Conservation (phyloP, 768 basidiomycete species). For the Cantharellus anzutake region DNA sequence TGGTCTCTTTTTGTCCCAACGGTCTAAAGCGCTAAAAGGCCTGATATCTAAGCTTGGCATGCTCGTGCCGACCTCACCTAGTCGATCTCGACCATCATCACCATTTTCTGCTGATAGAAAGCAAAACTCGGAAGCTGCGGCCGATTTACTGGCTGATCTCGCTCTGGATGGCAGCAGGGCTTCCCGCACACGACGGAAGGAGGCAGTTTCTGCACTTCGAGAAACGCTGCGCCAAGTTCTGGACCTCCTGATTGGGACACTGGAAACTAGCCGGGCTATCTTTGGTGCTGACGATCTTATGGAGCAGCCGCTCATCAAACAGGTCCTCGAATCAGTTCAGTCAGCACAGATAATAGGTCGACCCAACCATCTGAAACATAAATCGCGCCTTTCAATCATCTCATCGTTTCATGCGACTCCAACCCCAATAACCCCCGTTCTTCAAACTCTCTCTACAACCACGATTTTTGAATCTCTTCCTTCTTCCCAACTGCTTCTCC, state of each 20-base stretch:
- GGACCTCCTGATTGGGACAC: conserved; percentile 37
- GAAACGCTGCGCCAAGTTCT: conserved; percentile 33
- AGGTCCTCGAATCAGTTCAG: conserved; percentile 44
- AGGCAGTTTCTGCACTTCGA: conserved; percentile 31
- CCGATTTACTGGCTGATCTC: conserved; percentile 33
- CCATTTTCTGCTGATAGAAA: conserved; percentile 5
- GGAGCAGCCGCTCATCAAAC: conserved; percentile 29
- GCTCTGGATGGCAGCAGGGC: conserved; percentile 18
- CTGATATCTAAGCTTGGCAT: background rate
- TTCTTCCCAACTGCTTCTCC: conserved; percentile 57
- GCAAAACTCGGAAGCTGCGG: conserved; percentile 3
- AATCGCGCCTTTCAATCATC: conserved; percentile 19
- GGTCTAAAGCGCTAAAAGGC: background rate
- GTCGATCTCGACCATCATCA: background rate
- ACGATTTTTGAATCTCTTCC: conserved; percentile 51
- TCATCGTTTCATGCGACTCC: conserved; percentile 12
- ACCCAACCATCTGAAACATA: background rate
- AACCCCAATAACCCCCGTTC: conserved; percentile 21
- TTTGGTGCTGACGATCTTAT: conserved; percentile 23
- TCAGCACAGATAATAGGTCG: conserved; percentile 9
- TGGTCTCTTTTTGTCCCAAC: conserved; percentile 45
- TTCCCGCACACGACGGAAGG: conserved; percentile 13
- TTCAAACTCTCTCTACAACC: conserved; percentile 41
- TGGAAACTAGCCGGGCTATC: conserved; percentile 34
- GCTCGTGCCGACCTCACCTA: background rate